Conservation (phyloP, 1,139 yeast genomes). For the Pichiaceae sp. region DNA sequence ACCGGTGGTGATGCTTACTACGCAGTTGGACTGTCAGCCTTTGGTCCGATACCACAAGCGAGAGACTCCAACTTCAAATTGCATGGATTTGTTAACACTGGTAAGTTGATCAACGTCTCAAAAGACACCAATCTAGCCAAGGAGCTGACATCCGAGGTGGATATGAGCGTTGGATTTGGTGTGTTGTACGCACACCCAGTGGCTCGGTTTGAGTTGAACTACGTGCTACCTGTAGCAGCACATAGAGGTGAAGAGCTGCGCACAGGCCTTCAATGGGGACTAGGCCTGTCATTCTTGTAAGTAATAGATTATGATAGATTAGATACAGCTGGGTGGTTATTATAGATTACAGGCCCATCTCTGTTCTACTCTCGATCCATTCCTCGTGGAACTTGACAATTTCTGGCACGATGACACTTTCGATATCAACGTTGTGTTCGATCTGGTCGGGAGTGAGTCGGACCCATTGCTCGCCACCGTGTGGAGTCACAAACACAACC, state of each 20-base stretch:
- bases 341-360: constrained; percentile 13
- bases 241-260: constrained; percentile 60
- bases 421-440: constrained; percentile 46
- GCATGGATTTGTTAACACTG: constrained; percentile 68
- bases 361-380: constrained; percentile 40
- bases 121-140: constrained; percentile 3
- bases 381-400: constrained; percentile 52
- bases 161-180: constrained; percentile 63
- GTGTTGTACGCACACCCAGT: constrained; percentile 75
- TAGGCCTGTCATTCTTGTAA: constrained; percentile 76
- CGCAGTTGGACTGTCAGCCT: constrained; percentile 63
- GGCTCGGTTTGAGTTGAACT: constrained; percentile 87
- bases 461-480: constrained; percentile 43
- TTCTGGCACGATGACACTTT: constrained; percentile 67
- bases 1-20: constrained; percentile 78
- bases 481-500: constrained; percentile 70
- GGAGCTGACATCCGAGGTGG: constrained; percentile 8
- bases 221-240: constrained; percentile 66
- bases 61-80: constrained; percentile 56
- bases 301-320: constrained; percentile 1
- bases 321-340: no score
- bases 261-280: constrained; percentile 90
- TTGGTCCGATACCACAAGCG: constrained; percentile 56
- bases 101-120: constrained; percentile 41
- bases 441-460: constrained; percentile 36